phyloP scores from a whole-genome alignment of 2,329 filamentous ascomycete species.

The Emergomyces pasteurianus region DNA sequence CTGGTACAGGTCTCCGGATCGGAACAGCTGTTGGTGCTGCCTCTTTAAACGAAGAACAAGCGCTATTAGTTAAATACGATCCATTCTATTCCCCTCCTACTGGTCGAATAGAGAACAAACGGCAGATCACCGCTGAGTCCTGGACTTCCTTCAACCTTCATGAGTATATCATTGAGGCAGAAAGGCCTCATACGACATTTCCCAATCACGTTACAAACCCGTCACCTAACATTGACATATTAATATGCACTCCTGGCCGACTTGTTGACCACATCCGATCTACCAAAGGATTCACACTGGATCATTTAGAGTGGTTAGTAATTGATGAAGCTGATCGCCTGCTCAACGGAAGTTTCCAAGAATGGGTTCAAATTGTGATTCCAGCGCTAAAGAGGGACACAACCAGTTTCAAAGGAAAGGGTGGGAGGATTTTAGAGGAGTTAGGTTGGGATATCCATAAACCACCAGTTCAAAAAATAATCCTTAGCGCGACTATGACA shows the following conservation, averaged over 20 bases:
- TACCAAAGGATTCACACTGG: slow-evolving; percentile 69
- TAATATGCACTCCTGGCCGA: slow-evolving; percentile 84
- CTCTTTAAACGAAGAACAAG: slow-evolving; percentile 55
- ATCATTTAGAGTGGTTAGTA: slow-evolving; percentile 73
- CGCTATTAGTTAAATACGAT: slow-evolving; percentile 49
- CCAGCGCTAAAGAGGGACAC: slow-evolving; percentile 39
- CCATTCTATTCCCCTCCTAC: slow-evolving; percentile 54
- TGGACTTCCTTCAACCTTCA: slow-evolving; percentile 38
- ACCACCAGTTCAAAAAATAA: slow-evolving; percentile 57
- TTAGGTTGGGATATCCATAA: slow-evolving; percentile 29
- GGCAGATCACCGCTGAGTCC: slow-evolving; percentile 31
- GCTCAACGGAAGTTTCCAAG: slow-evolving; percentile 82
- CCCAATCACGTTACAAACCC: slow-evolving; percentile 52
- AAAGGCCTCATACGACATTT: slow-evolving; percentile 31
- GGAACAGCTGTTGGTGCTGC: slow-evolving; percentile 75
- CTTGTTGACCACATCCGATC: slow-evolving; percentile 81
- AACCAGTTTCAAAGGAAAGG: slow-evolving; percentile 33
- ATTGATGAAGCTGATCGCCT: slow-evolving; percentile 92
- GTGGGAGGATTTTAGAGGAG: slow-evolving; percentile 19
- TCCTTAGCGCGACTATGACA: slow-evolving; percentile 88
- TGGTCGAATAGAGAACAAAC: slow-evolving; percentile 38
- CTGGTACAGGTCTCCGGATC: slow-evolving; percentile 61
- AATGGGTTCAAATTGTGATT: slow-evolving; percentile 69
- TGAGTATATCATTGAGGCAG: slow-evolving; percentile 33
- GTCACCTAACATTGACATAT: slow-evolving; percentile 68